These are phyloP conservation scores for Mycosphaerella sp. DNA, from an alignment of 2,329 filamentous ascomycete genomes.

Conservation along the genomic window DNA sequence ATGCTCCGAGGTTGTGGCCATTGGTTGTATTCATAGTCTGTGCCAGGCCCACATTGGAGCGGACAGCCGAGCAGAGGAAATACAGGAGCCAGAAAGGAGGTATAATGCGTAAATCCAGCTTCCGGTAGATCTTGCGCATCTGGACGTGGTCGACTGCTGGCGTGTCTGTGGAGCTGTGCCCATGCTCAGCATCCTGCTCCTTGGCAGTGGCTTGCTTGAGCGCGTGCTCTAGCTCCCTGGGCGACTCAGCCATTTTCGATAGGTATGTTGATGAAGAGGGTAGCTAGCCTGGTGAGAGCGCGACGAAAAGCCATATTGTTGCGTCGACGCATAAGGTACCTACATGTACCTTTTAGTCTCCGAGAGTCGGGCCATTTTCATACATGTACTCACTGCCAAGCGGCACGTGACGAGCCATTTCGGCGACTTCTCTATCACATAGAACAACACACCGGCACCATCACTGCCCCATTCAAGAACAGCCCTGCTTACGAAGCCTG, in stretches of 20 bases:
- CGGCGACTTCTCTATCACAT: too few relatives aligned
- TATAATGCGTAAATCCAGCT: conserved; percentile 31
- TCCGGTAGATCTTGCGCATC: conserved; percentile 23
- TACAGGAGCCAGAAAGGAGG: conserved; percentile 82
- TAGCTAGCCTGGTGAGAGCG: not conserved
- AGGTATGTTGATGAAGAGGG: not conserved
- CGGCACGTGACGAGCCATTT: not conserved
- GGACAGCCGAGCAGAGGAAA: conserved; percentile 86
- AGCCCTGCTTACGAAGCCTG: not conserved
- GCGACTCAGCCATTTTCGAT: not conserved
- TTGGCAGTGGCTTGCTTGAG: not conserved
- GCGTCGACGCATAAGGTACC: not conserved
- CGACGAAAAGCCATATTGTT: not conserved
- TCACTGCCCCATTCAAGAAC: not conserved
- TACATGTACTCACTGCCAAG: not conserved
- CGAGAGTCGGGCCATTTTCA: not conserved
- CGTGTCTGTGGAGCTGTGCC: not conserved
- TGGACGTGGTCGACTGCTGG: conserved; percentile 6
- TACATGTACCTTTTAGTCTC: not conserved
- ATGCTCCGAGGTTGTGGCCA: conserved; percentile 67
- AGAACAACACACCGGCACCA: too few relatives aligned
- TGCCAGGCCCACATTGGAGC: conserved; percentile 86
- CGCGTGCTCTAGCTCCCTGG: not conserved
- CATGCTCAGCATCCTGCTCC: conserved; percentile 4
- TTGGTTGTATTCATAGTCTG: conserved; percentile 78